Conservation (phyloP, 176 grass and related monocot species). For the Saccharum spontaneum region DNA sequence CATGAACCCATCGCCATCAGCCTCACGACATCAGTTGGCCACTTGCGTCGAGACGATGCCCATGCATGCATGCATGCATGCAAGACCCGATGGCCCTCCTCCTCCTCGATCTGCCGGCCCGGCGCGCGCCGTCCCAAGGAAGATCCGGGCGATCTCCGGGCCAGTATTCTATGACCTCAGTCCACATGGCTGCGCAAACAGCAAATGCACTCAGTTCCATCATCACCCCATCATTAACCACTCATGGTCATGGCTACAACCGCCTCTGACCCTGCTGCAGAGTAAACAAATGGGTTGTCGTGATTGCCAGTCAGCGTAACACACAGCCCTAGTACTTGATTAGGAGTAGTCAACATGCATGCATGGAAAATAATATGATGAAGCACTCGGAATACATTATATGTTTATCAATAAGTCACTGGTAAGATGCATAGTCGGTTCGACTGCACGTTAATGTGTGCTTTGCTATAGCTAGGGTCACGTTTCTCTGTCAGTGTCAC, state of each 20-base stretch:
- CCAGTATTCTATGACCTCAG: conserved; percentile 32
- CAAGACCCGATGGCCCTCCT: too few species aligned
- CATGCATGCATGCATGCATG: neutral
- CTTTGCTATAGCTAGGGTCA: neutral
- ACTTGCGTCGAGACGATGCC: too few species aligned
- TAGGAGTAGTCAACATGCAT: neutral
- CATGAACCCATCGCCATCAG: neutral
- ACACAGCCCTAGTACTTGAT: neutral
- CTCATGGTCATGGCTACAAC: neutral
- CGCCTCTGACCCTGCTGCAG: conserved; percentile 8
- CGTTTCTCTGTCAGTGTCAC: neutral
- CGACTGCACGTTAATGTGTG: too few species aligned
- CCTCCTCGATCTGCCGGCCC: neutral
- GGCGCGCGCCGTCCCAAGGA: conserved; percentile 20
- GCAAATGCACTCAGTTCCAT: neutral
- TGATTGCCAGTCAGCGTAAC: conserved; percentile 12
- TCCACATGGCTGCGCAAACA: neutral
- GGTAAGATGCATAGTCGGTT: too few species aligned
- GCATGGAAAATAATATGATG: too few species aligned
- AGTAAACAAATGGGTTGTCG: conserved; percentile 17
- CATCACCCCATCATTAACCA: neutral
- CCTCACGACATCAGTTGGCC: too few species aligned
- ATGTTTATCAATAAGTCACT: too few species aligned
- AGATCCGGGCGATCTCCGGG: conserved; percentile 32
- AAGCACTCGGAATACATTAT: too few species aligned